Conservation (phyloP, 225 moss, liverwort and hornwort genomes). For the Takakia lepidozioides region DNA sequence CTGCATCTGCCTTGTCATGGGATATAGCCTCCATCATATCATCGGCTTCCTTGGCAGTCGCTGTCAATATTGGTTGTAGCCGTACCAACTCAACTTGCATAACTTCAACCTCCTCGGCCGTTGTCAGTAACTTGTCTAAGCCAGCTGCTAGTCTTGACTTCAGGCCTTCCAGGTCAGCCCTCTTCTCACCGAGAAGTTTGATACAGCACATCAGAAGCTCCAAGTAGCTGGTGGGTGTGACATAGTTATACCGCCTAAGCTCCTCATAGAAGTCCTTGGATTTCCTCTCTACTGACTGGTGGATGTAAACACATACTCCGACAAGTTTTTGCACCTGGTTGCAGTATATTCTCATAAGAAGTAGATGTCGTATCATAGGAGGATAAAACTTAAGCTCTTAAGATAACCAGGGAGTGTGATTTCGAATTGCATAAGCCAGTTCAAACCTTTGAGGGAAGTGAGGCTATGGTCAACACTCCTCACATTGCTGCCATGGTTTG, state of each 20-base stretch:
- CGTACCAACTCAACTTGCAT: slow-evolving; percentile 58
- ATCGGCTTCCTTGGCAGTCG: slow-evolving; percentile 85
- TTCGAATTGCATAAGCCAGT: too few relatives aligned
- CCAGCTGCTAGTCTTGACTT: slow-evolving; percentile 65
- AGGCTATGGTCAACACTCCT: too few relatives aligned
- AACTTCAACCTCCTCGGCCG: slow-evolving; percentile 52
- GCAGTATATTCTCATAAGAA: too few relatives aligned
- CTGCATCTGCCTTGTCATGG: slow-evolving; percentile 57
- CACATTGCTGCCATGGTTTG: too few relatives aligned
- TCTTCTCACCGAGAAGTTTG: slow-evolving; percentile 57
- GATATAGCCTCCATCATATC: slow-evolving; percentile 84
- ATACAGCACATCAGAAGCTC: slow-evolving; percentile 79
- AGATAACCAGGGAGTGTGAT: too few relatives aligned
- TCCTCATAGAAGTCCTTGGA: slow-evolving; percentile 68
- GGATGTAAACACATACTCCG: slow-evolving; percentile 59
- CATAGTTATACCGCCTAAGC: slow-evolving; percentile 64
- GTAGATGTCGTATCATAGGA: too few relatives aligned
- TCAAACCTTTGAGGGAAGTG: too few relatives aligned
- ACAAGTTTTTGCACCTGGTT: slow-evolving; percentile 50
- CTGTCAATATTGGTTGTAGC: slow-evolving; percentile 55
- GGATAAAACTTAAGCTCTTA: too few relatives aligned
- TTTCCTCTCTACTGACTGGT: slow-evolving; percentile 77
- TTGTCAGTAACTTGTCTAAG: slow-evolving; percentile 64
- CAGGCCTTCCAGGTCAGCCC: slow-evolving; percentile 53
- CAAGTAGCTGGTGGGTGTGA: slow-evolving; percentile 85